Evolutionary conservation across 768 basidiomycete genomes (phyloP).

Genomic region (Omphalotus guepiniiformis): DNA sequence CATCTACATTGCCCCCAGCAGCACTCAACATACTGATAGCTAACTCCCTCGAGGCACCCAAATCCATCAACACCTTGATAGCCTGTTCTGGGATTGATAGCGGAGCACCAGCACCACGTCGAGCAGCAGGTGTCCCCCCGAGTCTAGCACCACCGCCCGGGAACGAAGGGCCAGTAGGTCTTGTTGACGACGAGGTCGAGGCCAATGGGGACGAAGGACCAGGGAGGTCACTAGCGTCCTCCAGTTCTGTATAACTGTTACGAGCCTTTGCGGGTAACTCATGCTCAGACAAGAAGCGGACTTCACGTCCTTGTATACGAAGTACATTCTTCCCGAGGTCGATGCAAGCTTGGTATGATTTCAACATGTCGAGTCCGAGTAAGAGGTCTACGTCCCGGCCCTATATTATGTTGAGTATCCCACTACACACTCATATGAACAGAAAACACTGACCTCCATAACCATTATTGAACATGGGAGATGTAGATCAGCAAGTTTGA

Average conservation of each 20-base stretch:
- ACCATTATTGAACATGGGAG: conserved; percentile 92
- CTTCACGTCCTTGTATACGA: conserved; percentile 88
- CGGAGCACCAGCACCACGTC: conserved; percentile 18
- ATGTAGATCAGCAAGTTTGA: conserved; percentile 80
- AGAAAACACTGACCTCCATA: conserved; percentile 64
- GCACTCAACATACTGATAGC: conserved; percentile 77
- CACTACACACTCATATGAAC: background rate
- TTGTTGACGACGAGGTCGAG: conserved; percentile 12
- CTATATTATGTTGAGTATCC: conserved; percentile 30
- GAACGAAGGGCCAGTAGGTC: conserved; percentile 35
- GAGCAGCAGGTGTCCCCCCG: conserved; percentile 37
- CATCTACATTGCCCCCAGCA: conserved; percentile 80
- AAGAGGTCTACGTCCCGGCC: conserved; percentile 93
- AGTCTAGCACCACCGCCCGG: conserved; percentile 68
- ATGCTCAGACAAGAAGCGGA: conserved; percentile 89
- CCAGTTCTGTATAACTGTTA: too few relatives aligned
- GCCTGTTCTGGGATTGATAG: conserved; percentile 49
- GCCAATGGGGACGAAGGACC: conserved; percentile 5
- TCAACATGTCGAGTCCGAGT: conserved; percentile 98
- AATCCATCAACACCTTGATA: conserved; percentile 63
- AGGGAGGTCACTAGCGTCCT: background rate
- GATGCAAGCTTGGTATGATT: conserved; percentile 94
- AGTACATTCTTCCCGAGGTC: conserved; percentile 88
- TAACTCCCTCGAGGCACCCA: conserved; percentile 74
- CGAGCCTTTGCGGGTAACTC: conserved; percentile 85